A percentile compares a stretch with the other conserved stretches of the same genome.
These are phyloP conservation scores for Cyberlindnera saturnus DNA, from an alignment of 805 yeast genomes.

Conservation along the genomic window DNA sequence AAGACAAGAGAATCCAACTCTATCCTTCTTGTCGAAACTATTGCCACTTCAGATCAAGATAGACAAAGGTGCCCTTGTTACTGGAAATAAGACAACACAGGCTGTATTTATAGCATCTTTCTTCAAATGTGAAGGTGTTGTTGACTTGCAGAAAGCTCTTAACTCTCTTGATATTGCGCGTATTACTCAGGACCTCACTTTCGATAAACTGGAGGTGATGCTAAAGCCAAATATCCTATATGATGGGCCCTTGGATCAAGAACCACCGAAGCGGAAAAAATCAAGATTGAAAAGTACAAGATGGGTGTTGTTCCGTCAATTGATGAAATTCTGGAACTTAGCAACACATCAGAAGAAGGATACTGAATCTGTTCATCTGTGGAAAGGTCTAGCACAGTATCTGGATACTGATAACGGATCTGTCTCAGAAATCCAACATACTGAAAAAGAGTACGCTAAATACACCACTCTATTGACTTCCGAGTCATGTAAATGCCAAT, in stretches of 20 bases:
- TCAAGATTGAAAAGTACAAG: conserved; percentile 1
- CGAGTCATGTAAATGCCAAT: conserved; percentile 44
- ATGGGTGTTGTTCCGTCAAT: conserved; percentile 2
- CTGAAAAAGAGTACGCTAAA: conserved; percentile 74
- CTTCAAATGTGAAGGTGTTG: conserved; percentile 43
- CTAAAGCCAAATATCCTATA: conserved; percentile 70
- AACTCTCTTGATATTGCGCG: conserved; percentile 54
- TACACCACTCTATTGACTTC: conserved; percentile 65
- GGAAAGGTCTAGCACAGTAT: conserved; percentile 80
- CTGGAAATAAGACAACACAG: conserved; percentile 79
- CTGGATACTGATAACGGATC: conserved; percentile 32
- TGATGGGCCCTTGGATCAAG: conserved; percentile 28
- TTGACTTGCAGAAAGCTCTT: conserved; percentile 49
- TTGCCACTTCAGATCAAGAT: conserved; percentile 62
- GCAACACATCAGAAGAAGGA: conserved; percentile 1
- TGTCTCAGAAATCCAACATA: conserved; percentile 29
- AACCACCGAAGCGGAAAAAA: not conserved
- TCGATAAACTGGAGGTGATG: conserved; percentile 50
- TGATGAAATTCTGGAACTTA: conserved; percentile 3
- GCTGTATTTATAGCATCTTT: conserved; percentile 62
- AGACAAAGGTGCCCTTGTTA: conserved; percentile 62
- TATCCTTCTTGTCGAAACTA: conserved; percentile 24
- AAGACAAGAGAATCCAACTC: not conserved
- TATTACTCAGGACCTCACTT: conserved; percentile 35
- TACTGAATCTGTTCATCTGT: conserved; percentile 25